Percentiles rank a stretch among this genome's conserved stretches.
Evolutionary conservation across 805 yeast genomes (phyloP).

Genomic region (Komagataella kurtzmanii): DNA sequence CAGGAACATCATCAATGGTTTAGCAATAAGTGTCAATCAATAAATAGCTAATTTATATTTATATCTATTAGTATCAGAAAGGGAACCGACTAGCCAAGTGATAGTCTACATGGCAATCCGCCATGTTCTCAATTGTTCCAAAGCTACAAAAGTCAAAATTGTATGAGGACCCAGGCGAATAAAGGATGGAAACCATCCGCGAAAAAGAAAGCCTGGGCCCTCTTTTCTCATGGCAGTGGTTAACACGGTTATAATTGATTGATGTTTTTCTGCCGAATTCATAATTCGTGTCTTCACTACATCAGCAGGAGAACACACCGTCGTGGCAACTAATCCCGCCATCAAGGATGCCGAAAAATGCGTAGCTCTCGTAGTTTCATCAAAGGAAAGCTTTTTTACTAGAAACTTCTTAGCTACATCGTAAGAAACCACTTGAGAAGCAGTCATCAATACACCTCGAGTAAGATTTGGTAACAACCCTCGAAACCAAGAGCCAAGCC

Average conservation of each 20-base stretch:
- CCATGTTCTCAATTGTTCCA: constrained; percentile 44
- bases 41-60: neutral
- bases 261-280: constrained; percentile 42
- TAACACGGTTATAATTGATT: constrained; percentile 38
- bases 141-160: constrained; percentile 52
- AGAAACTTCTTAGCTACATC: constrained; percentile 57
- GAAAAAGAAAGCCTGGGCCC: constrained; percentile 70
- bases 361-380: constrained; percentile 50
- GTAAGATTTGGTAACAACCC: constrained; percentile 70
- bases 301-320: constrained; percentile 88
- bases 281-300: constrained; percentile 81
- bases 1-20: constrained; percentile 3
- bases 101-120: constrained; percentile 1
- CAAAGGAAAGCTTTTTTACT: constrained; percentile 33
- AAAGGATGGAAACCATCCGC: constrained; percentile 88
- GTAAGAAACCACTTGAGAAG: constrained; percentile 81
- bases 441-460: constrained; percentile 81
- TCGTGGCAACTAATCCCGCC: constrained; percentile 84
- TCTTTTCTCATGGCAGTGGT: constrained; percentile 44
- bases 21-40: neutral
- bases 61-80: constrained; percentile 1
- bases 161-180: constrained; percentile 79
- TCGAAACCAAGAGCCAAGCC: constrained; percentile 42
- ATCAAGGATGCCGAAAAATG: constrained; percentile 68
- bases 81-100: constrained; percentile 1